phyloP scores from a whole-genome alignment of 768 basidiomycete species.

The Trametes villosa region DNA sequence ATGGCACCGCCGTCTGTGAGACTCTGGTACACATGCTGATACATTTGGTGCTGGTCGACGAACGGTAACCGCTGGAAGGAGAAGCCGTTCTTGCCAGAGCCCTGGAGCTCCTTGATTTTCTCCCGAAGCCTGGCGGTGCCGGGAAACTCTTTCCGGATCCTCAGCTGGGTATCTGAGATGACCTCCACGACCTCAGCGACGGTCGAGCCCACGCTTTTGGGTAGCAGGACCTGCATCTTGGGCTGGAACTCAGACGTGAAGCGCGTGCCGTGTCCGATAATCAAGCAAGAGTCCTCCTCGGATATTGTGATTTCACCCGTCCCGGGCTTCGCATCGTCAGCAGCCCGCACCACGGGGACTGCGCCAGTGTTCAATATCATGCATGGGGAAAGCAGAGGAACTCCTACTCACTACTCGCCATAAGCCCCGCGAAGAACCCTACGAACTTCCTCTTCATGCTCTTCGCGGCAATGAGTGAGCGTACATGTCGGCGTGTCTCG shows the following conservation, averaged over 20 bases:
- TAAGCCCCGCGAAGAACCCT: constrained; percentile 76
- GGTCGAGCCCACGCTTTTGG: constrained; percentile 75
- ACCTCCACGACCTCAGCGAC: constrained; percentile 88
- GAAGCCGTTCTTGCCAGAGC: constrained; percentile 62
- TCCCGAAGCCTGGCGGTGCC: constrained; percentile 70
- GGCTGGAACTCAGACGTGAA: constrained; percentile 77
- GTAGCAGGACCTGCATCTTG: constrained; percentile 85
- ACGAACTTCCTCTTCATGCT: constrained; percentile 82
- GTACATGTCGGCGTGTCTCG: constrained; percentile 80
- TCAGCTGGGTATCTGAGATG: constrained; percentile 83
- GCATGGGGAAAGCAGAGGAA: background rate
- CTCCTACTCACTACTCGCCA: constrained; percentile 78
- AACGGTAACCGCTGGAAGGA: constrained; percentile 84
- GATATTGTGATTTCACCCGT: constrained; percentile 74
- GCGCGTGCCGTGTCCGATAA: constrained; percentile 79
- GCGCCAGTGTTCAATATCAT: background rate
- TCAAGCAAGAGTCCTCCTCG: constrained; percentile 74
- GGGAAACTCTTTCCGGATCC: constrained; percentile 85
- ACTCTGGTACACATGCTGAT: constrained; percentile 87
- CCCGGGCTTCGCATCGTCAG: constrained; percentile 80
- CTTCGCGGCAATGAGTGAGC: constrained; percentile 87
- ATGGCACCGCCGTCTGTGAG: constrained; percentile 88
- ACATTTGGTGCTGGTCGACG: constrained; percentile 95
- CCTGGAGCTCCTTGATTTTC: constrained; percentile 61
- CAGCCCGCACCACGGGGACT: constrained; percentile 95